Evolutionary conservation across 345 rosid genomes (phyloP).

Genomic region (Limnanthes douglasii): DNA sequence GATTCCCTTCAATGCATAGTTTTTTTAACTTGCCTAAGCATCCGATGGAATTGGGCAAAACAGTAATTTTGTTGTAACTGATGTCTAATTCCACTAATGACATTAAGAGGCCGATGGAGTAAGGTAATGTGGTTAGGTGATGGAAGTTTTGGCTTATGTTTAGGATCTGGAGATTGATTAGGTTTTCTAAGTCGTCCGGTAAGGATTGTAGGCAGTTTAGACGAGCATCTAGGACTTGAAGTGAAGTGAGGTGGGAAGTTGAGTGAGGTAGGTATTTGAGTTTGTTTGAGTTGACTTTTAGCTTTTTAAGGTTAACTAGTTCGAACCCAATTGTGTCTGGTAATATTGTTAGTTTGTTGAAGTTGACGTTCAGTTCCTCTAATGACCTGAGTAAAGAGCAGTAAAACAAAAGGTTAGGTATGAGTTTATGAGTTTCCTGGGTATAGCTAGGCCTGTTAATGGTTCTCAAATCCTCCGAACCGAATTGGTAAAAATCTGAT

Average conservation of each 20-base stretch:
- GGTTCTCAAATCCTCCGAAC: too few species aligned
- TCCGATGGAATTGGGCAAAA: conserved; percentile 56
- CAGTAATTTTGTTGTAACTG: conserved; percentile 48
- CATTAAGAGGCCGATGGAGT: conserved; percentile 59
- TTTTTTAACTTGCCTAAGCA: conserved; percentile 56
- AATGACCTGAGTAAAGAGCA: conserved; percentile 44
- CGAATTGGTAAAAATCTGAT: too few species aligned
- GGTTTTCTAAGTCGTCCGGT: conserved; percentile 64
- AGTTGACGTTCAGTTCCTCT: conserved; percentile 74
- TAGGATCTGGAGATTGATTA: conserved; percentile 46
- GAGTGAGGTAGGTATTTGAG: conserved; percentile 46
- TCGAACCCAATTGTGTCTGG: conserved; percentile 65
- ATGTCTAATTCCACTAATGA: conserved; percentile 64
- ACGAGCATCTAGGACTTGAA: conserved; percentile 45
- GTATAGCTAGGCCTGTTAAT: too few species aligned
- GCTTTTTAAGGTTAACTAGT: conserved; percentile 39
- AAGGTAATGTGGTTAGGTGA: conserved; percentile 43
- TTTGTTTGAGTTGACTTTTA: conserved; percentile 63
- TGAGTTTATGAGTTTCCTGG: too few species aligned
- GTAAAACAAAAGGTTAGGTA: too few species aligned
- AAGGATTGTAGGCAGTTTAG: conserved; percentile 52
- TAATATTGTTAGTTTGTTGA: conserved; percentile 55
- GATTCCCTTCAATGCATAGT: conserved; percentile 67
- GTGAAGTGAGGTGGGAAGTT: conserved; percentile 36
- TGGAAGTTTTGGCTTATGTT: conserved; percentile 84